Base-by-base conservation (phyloP, 805 yeast species). In the Hanseniaspora guilliermondii region DNA sequence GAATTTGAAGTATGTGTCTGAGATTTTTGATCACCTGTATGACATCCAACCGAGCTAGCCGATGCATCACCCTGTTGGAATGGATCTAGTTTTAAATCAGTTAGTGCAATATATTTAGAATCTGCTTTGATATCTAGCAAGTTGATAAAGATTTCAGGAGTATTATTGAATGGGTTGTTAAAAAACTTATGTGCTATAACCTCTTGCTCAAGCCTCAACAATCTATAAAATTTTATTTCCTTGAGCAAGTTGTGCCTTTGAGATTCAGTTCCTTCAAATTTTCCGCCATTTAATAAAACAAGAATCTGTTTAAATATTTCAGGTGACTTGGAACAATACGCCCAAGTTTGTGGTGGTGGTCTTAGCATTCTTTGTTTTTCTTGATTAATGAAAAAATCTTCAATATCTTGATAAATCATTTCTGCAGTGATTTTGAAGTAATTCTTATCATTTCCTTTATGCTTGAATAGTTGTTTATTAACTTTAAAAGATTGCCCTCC, bases 181-280 rank as follows among this genome's bases (percentile, higher is more conserved):
- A 68, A 57, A 12, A 83, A 71, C 27, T 65, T 65, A 60, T 75
- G 77, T 48, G 76, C 75, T n/a, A 84, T 66, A 24, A 88, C 64
- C 57, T 74, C 68, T 68, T 87, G 95, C 64, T 85, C 94, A 38
- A 88, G 70, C 37, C 80, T 87, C 47, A 78, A 69, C 60, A 88
- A 83, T 47, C 91, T 72, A 65, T 86, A 88, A 67, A 84, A 88
- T 45, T 76, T 73, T 59, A 94, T 85, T 63, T 88, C 97, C 52
- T 72, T 72, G 8, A 83, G 65, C 56, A 88, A 69, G 16, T 76
- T 65, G 9, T 68, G 64, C 41, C 96, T 72, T 62, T 82, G 85
- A 0, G 66, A 65, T 40, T 80, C 83, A 54, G 74, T 70, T 45
- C 85, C 71, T 1, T 42, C 49, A 19, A 77, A 60, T 3, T 68